phyloP scores from a whole-genome alignment of 169 alveolate genomes.

The Besnoitia besnoiti region DNA sequence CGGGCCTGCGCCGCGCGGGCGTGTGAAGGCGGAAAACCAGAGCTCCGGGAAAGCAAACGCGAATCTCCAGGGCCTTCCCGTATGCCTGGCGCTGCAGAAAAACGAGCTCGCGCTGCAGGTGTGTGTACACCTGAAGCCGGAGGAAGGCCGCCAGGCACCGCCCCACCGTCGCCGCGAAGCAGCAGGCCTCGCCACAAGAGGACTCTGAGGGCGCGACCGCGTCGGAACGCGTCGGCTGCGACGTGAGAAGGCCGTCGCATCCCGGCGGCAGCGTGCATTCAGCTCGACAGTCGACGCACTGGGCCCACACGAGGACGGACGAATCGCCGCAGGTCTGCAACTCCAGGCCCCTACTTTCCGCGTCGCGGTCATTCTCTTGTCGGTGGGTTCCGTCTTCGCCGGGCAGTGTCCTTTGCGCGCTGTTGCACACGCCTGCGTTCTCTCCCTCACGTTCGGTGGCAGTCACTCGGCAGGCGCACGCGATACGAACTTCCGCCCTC shows the following conservation, averaged over 20 bases:
- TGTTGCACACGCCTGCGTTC: too few relatives aligned
- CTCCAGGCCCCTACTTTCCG: too few relatives aligned
- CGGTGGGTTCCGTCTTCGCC: too few relatives aligned
- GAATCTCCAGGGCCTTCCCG: neutral
- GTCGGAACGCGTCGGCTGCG: neutral
- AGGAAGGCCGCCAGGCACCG: constrained; percentile 33
- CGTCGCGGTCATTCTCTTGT: too few relatives aligned
- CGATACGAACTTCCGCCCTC: too few relatives aligned
- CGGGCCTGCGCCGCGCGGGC: neutral
- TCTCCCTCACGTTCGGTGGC: too few relatives aligned
- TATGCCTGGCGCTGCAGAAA: neutral
- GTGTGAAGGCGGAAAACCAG: neutral
- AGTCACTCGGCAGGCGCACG: too few relatives aligned
- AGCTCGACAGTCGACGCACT: neutral
- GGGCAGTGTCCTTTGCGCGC: too few relatives aligned
- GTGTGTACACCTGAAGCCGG: neutral
- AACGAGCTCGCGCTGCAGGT: neutral
- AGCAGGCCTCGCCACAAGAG: neutral
- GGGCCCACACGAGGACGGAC: neutral
- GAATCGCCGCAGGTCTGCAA: too few relatives aligned
- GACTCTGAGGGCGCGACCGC: neutral
- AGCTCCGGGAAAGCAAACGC: neutral
- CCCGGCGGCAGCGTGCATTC: neutral
- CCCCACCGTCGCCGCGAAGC: neutral
- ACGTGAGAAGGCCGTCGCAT: neutral